Evolutionary conservation across 2,329 filamentous ascomycete species (phyloP), one percentile per base, ranked within the genome.

Genomic region (Dothistroma septosporum): DNA sequence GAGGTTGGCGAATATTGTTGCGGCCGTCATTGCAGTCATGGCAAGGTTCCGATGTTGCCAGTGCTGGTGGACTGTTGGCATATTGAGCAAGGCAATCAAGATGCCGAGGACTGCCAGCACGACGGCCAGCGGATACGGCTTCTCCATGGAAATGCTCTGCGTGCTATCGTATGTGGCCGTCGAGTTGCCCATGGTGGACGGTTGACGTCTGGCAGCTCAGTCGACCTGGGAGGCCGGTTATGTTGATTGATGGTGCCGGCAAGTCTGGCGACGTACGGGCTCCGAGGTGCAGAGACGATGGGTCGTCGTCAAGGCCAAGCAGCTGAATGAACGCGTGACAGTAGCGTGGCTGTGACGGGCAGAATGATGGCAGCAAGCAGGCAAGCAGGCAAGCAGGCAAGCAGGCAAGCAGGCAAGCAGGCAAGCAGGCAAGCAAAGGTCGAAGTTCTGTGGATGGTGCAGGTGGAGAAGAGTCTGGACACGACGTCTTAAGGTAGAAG

Each of bases 61-160:
- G 70, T 89, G 87, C 77, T 86, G 83, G 58, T 81, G 70, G 57
- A 88, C 72, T 2, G 87, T 84, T 7, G 84, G 78, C 37, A 84
- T 76, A 67, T 81, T 79, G 55, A 87, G 74, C 22, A 85, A 63
- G 50, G 83, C 75, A 16, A 82, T 73, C 24, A 85, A 64, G 21
- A 80, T 72, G 16, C 82, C 78, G 24, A 86, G 72, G 14, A 78
- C 65, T 1, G 83, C 80, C 37, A 87, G 72, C 50, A 76, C 33
- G 44, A 80, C 68, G 54, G 77, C 75, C 35, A 68, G 56, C 1
- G 72, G 59, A 63, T 75, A 77, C 11, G 50, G 49, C 62, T 12
- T 41, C 31, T 54, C 55, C 53, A 24, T 35, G 47, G 53, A 12
- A n/a, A 12, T n/a, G 32, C 44, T 11, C 8, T 37, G 55, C 6